These are phyloP conservation scores for Canariomyces notabilis DNA, from an alignment of 2,329 filamentous ascomycete species.

Conservation along the genomic window DNA sequence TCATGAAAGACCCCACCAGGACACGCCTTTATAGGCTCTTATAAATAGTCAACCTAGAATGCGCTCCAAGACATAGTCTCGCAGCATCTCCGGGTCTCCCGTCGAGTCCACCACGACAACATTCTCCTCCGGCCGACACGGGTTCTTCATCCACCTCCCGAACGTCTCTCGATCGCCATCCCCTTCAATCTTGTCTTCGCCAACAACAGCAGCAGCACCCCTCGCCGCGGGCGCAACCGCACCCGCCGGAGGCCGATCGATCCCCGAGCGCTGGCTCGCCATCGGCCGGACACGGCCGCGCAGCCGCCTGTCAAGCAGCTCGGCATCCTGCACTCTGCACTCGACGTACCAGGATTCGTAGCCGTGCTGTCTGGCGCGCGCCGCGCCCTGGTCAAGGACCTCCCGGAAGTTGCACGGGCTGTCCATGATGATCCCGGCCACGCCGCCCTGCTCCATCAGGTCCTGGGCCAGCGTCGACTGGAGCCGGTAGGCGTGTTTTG, in stretches of 20 bases:
- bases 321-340: constrained; percentile 28
- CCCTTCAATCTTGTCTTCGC: too few relatives aligned
- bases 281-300: constrained; percentile 23
- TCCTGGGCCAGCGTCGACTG: constrained; percentile 34
- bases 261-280: constrained; percentile 30
- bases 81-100: neutral
- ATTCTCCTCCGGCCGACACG: constrained; percentile 26
- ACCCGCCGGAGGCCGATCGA: constrained; percentile 25
- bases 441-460: constrained; percentile 31
- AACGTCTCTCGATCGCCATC: constrained; percentile 24
- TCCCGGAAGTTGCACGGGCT: constrained; percentile 34
- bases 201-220: neutral
- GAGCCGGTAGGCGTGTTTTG: constrained; percentile 31
- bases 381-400: constrained; percentile 28
- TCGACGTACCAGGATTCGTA: constrained; percentile 31
- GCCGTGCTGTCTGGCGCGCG: constrained; percentile 24
- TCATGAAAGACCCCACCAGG: too few relatives aligned
- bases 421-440: constrained; percentile 36
- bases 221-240: neutral
- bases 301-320: constrained; percentile 29
- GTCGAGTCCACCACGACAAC: constrained; percentile 11
- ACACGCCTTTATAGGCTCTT: too few relatives aligned
- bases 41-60: too few relatives aligned
- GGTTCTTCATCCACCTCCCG: constrained; percentile 29
- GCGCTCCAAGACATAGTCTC: neutral